These are phyloP conservation scores for Holtermannia corniformis DNA, from an alignment of 768 basidiomycete species.

Conservation along the genomic window DNA sequence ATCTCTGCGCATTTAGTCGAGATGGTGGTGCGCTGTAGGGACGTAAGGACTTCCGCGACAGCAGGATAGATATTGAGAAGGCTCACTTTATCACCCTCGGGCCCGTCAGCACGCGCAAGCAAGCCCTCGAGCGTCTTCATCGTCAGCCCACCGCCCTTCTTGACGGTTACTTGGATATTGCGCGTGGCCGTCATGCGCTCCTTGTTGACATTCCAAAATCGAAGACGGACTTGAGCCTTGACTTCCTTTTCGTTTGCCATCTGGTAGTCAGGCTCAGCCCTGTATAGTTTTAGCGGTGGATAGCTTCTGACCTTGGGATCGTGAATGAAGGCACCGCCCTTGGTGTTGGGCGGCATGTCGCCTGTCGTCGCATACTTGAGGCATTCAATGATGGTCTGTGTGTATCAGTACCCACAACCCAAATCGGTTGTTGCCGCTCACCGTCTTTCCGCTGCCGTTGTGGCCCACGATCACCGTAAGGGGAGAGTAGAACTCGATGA, in stretches of 20 bases:
- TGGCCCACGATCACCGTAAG: constrained; percentile 98
- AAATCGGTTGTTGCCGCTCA: constrained; percentile 19
- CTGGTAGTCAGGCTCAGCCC: constrained; percentile 20
- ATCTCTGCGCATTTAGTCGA: constrained; percentile 98
- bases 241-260: constrained; percentile 99
- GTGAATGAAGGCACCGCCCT: constrained; percentile 96
- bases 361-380: constrained; percentile 98
- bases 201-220: constrained; percentile 84
- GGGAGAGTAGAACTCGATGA: constrained; percentile 95
- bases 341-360: constrained; percentile 92
- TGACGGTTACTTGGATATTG: constrained; percentile 82
- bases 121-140: constrained; percentile 98
- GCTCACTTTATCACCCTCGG: constrained; percentile 68
- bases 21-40: constrained; percentile 65
- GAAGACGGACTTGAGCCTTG: constrained; percentile 92
- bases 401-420: not conserved
- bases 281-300: not conserved
- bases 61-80: not conserved
- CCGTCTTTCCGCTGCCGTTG: constrained; percentile 96
- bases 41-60: not conserved
- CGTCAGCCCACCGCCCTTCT: constrained; percentile 75
- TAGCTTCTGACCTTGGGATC: constrained; percentile 62
- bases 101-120: constrained; percentile 55
- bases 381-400: constrained; percentile 89
- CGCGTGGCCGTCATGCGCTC: constrained; percentile 80